Conservation (phyloP, 371 early-diverging fungal species). For the Thermomucor indicae-seudaticae region DNA sequence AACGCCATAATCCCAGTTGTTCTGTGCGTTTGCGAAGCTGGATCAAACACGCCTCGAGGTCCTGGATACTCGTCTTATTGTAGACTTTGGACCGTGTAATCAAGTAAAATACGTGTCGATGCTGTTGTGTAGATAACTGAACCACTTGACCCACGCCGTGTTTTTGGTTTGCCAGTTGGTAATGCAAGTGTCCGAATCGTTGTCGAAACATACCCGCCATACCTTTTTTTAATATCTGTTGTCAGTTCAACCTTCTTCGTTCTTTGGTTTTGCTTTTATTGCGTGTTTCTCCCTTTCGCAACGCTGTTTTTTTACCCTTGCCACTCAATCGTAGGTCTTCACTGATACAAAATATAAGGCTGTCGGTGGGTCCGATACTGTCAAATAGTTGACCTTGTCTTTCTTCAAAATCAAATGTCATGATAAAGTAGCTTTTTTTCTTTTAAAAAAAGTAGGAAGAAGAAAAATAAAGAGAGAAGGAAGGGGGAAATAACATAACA, state of each 20-base stretch:
- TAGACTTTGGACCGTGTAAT: conserved; percentile 24
- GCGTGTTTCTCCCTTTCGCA: not conserved
- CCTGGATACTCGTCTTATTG: conserved; percentile 20
- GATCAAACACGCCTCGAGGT: conserved; percentile 24
- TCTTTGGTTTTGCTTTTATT: not conserved
- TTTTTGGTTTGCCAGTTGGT: conserved; percentile 23
- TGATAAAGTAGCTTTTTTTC: not conserved
- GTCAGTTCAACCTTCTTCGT: not conserved
- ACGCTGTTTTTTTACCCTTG: conserved; percentile 22
- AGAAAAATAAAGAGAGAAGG: not conserved
- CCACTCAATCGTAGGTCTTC: conserved; percentile 25
- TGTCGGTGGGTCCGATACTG: conserved; percentile 12
- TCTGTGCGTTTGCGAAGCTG: conserved; percentile 24
- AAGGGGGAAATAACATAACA: no score
- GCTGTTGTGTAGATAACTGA: conserved; percentile 2
- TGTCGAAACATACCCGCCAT: conserved; percentile 17
- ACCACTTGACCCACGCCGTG: conserved; percentile 28
- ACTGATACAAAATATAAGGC: conserved; percentile 22
- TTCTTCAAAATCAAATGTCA: conserved; percentile 45
- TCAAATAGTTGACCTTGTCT: conserved; percentile 23
- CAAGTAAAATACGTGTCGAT: conserved; percentile 28
- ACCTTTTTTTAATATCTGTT: conserved; percentile 5
- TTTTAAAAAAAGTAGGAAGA: not conserved
- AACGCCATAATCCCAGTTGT: conserved; percentile 14
- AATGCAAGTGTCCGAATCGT: conserved; percentile 14